Evolutionary conservation across 2,329 filamentous ascomycete genomes (phyloP).

Genomic region (Fusarium sacchari): DNA sequence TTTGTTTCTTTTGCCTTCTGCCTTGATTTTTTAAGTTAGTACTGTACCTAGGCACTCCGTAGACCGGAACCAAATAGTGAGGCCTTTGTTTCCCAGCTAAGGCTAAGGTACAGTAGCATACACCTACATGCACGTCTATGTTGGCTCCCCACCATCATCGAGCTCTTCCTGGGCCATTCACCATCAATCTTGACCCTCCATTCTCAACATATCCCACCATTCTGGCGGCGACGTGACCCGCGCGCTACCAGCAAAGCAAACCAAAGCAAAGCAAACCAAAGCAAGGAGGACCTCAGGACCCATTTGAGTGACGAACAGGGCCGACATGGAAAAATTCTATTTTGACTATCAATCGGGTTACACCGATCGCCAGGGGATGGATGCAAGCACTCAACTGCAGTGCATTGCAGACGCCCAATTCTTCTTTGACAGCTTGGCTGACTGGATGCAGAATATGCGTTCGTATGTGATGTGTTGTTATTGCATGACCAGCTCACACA

Average conservation of each 20-base stretch:
- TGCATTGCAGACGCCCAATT: slow-evolving; percentile 12
- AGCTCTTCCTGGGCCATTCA: slow-evolving; percentile 25
- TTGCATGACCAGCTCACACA: slow-evolving; percentile 27
- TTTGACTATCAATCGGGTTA: slow-evolving; percentile 28
- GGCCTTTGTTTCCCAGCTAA: slow-evolving; percentile 31
- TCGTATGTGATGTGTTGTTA: slow-evolving; percentile 38
- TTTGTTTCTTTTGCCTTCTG: slow-evolving; percentile 17
- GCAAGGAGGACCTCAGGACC: neutral
- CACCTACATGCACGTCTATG: slow-evolving; percentile 12
- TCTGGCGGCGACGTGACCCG: slow-evolving; percentile 27
- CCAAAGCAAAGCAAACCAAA: neutral
- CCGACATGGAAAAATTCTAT: slow-evolving; percentile 11
- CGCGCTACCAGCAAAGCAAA: slow-evolving; percentile 32
- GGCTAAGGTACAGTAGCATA: neutral
- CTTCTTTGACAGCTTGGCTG: slow-evolving; percentile 32
- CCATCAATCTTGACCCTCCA: slow-evolving; percentile 29
- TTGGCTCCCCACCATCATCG: slow-evolving; percentile 17
- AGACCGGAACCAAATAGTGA: slow-evolving; percentile 11
- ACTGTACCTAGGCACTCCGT: neutral
- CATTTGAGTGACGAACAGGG: slow-evolving; percentile 5
- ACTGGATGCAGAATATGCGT: slow-evolving; percentile 23
- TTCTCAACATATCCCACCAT: slow-evolving; percentile 25
- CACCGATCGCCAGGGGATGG: slow-evolving; percentile 28
- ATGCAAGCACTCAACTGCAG: slow-evolving; percentile 38
- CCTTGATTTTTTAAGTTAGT: slow-evolving; percentile 5